These are phyloP conservation scores for Nakazawaea ernobii DNA, from an alignment of 805 yeast genomes.

Conservation along the genomic window DNA sequence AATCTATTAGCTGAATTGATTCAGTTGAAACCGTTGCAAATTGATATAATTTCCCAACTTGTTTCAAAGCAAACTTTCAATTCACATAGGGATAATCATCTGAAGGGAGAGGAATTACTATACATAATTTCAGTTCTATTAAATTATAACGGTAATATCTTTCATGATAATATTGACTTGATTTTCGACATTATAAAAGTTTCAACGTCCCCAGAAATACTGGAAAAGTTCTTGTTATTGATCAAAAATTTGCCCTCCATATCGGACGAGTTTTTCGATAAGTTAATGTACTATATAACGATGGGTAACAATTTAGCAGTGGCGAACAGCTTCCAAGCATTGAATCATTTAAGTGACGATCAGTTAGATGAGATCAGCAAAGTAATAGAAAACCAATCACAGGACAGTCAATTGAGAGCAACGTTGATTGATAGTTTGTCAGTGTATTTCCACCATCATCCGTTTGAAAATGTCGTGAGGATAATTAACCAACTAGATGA, in stretches of 20 bases:
- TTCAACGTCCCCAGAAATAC: constrained; percentile 16
- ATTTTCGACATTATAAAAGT: constrained; percentile 24
- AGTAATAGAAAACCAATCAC: constrained; percentile 19
- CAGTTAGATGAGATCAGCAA: constrained; percentile 20
- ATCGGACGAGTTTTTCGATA: constrained; percentile 17
- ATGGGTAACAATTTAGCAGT: constrained; percentile 30
- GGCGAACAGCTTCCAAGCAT: constrained; percentile 30
- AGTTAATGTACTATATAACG: constrained; percentile 32
- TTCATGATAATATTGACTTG: constrained; percentile 15
- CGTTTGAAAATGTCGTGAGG: constrained; percentile 1
- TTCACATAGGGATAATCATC: constrained; percentile 26
- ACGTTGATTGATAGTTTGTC: constrained; percentile 21
- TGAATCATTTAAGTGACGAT: constrained; percentile 11
- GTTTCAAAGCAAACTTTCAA: constrained; percentile 20
- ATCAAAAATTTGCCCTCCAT: constrained; percentile 14
- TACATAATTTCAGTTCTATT: constrained; percentile 16
- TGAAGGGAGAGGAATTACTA: constrained; percentile 33
- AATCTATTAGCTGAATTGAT: constrained; percentile 21
- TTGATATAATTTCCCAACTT: not conserved
- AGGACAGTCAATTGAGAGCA: constrained; percentile 25
- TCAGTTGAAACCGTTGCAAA: not conserved
- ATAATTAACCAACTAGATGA: constrained; percentile 53
- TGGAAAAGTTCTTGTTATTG: constrained; percentile 25
- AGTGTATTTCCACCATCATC: constrained; percentile 17
- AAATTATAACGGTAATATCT: constrained; percentile 3